Evolutionary conservation across 2,329 filamentous ascomycete genomes (phyloP).

Genomic region (Albophoma yamanashiensis): DNA sequence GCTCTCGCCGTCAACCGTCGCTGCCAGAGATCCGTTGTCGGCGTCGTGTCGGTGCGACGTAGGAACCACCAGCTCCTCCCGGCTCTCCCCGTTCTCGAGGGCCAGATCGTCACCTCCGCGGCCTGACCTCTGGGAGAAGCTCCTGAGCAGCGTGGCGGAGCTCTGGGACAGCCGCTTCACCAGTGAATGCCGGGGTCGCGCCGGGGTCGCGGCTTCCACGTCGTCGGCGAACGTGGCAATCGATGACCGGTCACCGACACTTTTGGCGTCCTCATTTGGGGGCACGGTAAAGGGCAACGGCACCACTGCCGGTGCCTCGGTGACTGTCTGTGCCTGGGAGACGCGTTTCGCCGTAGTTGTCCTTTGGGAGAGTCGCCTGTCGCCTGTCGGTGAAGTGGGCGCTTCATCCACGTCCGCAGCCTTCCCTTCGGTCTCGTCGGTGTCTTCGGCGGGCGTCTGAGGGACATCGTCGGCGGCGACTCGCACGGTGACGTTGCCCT

Average conservation of each 20-base stretch:
- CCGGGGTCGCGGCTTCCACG: constrained; percentile 25
- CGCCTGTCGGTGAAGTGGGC: constrained; percentile 1
- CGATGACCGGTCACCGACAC: constrained; percentile 48
- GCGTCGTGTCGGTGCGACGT: constrained; percentile 21
- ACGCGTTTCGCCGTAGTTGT: constrained; percentile 6
- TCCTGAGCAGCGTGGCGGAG: constrained; percentile 33
- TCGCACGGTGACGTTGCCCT: constrained; percentile 40
- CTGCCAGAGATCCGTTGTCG: constrained; percentile 42
- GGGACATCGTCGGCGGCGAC: constrained; percentile 38
- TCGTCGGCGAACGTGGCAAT: constrained; percentile 61
- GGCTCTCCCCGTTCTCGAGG: constrained; percentile 23
- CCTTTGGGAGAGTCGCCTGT: constrained; percentile 11
- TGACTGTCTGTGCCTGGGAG: constrained; percentile 13
- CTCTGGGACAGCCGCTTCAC: constrained; percentile 38
- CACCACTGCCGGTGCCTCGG: constrained; percentile 38
- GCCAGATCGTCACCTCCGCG: constrained; percentile 5
- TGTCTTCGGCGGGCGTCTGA: constrained; percentile 12
- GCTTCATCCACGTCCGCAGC: constrained; percentile 16
- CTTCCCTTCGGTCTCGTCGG: constrained; percentile 21
- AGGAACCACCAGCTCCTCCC: constrained; percentile 34
- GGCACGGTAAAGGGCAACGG: constrained; percentile 58
- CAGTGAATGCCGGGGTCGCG: constrained; percentile 23
- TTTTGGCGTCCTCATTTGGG: constrained; percentile 25
- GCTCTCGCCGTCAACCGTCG: constrained; percentile 46
- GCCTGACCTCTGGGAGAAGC: constrained; percentile 26